Base-by-base conservation (phyloP, 2,329 filamentous ascomycete genomes). In the Lachnellula cervina region DNA sequence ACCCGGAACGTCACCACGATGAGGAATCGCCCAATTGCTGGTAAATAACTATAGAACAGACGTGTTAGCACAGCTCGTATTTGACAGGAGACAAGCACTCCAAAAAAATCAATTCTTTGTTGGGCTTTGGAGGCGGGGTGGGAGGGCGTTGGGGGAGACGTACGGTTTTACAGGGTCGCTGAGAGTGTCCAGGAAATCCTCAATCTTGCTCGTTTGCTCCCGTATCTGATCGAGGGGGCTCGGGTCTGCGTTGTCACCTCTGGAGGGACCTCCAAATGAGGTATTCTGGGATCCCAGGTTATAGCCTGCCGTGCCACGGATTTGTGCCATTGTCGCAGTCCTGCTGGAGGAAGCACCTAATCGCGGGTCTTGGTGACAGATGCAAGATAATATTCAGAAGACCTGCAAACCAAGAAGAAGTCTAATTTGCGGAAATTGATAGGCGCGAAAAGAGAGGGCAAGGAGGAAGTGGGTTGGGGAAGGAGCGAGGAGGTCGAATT, bases 1-100 rank as follows among this genome's bases (percentile, higher is more conserved):
- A 99, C 94, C 66, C 99, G 80, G 77, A 99, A 99, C 60, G 94
- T 99, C 52, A 97, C 94, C 55, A 99, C 94, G 66, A 99, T 99
- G 65, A 99, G 76, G 75, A 97, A 97, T 64, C 94, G 90, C 64
- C 94, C 94, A 77, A 99, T 93, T 63, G 90, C 90, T 57, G 94
- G 94, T 45, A 99, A 82, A 72, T 96, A 95, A 61, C 92, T 96
- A 70, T 43, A 58, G 52, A 60, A 49, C 5, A 46, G 6, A 40
- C 19, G 52, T n/a, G 49, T 68, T 52, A 69, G 60, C 52, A 57
- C 40, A 46, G 16, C 14, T n/a, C 2, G 37, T 28, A 28, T 7
- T 49, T 13, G 48, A 14, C 3, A 3, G 5, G 42, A 13, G 1
- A 13, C 42, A 40, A 21, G 11, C 13, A 5, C 21, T 13, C 13